Evolutionary conservation across 768 basidiomycete genomes (phyloP).

Genomic region (Kwoniella mangroviensis): DNA sequence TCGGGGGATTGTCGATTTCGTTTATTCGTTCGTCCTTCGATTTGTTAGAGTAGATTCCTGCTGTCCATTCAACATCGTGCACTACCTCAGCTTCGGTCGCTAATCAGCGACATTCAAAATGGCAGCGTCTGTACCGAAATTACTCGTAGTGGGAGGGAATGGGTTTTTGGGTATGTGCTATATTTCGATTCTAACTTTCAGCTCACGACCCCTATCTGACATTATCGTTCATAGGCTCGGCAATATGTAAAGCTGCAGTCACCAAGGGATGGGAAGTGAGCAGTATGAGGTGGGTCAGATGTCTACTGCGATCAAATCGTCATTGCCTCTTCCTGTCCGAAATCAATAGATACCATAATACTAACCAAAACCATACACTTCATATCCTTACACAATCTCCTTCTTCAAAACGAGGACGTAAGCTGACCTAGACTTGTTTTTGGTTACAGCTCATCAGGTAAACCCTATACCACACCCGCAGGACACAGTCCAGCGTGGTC

Average conservation of each 20-base stretch:
- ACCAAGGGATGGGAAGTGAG: constrained; percentile 82
- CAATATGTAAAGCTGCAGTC: constrained; percentile 86
- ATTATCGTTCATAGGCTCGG: constrained; percentile 69
- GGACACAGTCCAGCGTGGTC: constrained; percentile 90
- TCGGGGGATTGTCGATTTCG: not conserved
- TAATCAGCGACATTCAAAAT: not conserved
- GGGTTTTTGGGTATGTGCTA: constrained; percentile 80
- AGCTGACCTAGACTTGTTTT: not conserved
- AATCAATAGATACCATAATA: no score
- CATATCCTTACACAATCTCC: no score
- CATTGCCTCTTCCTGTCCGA: no score
- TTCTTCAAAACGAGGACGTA: not conserved
- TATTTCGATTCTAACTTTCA: not conserved
- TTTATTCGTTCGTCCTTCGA: no score
- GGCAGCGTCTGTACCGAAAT: constrained; percentile 57
- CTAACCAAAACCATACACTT: no score
- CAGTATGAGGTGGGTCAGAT: constrained; percentile 72
- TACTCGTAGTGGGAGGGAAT: constrained; percentile 97
- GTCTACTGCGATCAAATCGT: no score
- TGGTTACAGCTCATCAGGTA: constrained; percentile 74
- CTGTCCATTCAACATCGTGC: not conserved
- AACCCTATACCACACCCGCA: constrained; percentile 81
- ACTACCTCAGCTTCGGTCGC: not conserved
- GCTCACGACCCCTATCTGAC: not conserved
- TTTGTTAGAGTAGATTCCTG: no score